phyloP scores from a whole-genome alignment of 1,139 yeast species.

The Casaregolazyma lundiana region DNA sequence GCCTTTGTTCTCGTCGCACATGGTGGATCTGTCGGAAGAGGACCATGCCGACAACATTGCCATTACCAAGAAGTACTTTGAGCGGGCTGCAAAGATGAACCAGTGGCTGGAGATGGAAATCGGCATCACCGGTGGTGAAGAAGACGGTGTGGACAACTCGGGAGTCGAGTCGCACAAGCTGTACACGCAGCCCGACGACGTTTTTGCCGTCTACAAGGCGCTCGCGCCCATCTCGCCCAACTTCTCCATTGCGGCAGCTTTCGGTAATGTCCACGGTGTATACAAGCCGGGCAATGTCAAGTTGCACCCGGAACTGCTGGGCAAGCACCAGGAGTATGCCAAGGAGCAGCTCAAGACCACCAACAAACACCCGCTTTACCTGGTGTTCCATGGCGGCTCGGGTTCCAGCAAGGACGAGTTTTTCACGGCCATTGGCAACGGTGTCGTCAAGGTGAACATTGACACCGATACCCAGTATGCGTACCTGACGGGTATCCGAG shows the following conservation, averaged over 20 bases:
- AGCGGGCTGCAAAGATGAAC: slow-evolving; percentile 87
- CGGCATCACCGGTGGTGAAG: slow-evolving; percentile 99
- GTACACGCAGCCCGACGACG: slow-evolving; percentile 96
- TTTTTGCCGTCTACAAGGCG: slow-evolving; percentile 85
- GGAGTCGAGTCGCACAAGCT: slow-evolving; percentile 79
- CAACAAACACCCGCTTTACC: slow-evolving; percentile 74
- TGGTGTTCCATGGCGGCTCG: slow-evolving; percentile 99
- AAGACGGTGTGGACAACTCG: slow-evolving; percentile 99
- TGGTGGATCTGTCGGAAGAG: slow-evolving; percentile 98
- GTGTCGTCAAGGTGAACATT: slow-evolving; percentile 98
- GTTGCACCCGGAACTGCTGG: slow-evolving; percentile 88
- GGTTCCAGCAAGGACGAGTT: slow-evolving; percentile 93
- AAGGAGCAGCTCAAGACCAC: slow-evolving; percentile 55
- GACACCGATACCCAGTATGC: slow-evolving; percentile 99
- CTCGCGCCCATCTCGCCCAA: slow-evolving; percentile 89
- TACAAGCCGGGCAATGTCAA: slow-evolving; percentile 99
- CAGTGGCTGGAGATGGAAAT: slow-evolving; percentile 99
- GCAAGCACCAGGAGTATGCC: slow-evolving; percentile 87
- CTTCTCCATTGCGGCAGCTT: slow-evolving; percentile 99
- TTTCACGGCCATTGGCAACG: slow-evolving; percentile 82
- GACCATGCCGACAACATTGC: slow-evolving; percentile 92
- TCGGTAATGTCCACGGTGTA: slow-evolving; percentile 99
- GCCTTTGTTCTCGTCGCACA: slow-evolving; percentile 97
- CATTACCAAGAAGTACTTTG: slow-evolving; percentile 91
- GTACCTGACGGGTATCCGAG: slow-evolving; percentile 94